Conservation (phyloP, 768 basidiomycete species). For the Gymnopilus junonius region DNA sequence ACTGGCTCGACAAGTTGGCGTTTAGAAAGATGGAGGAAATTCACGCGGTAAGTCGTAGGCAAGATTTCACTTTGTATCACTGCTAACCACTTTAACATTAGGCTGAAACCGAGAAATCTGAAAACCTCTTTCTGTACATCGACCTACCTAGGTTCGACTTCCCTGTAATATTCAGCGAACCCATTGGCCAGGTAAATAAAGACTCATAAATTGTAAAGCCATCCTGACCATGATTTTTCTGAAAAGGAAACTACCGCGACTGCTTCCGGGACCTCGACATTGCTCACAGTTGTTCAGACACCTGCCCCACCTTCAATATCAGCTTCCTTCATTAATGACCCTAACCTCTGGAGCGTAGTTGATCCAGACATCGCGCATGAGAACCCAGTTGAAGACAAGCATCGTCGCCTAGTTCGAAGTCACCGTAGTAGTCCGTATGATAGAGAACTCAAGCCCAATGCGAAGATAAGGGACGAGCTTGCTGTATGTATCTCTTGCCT, state of each 20-base stretch:
- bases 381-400: slow-evolving; percentile 98
- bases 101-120: slow-evolving; percentile 91
- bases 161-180: slow-evolving; percentile 94
- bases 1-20: slow-evolving; percentile 93
- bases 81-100: slow-evolving; percentile 33
- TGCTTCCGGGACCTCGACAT: slow-evolving; percentile 44
- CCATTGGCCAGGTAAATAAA: slow-evolving; percentile 48
- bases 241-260: slow-evolving; percentile 26
- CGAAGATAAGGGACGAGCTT: slow-evolving; percentile 92
- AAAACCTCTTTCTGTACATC: slow-evolving; percentile 94
- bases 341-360: slow-evolving; percentile 82
- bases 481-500: slow-evolving; percentile 54
- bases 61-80: background rate
- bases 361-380: slow-evolving; percentile 92
- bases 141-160: slow-evolving; percentile 97
- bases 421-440: slow-evolving; percentile 96
- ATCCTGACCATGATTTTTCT: background rate
- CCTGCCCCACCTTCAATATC: slow-evolving; percentile 50
- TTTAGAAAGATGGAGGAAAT: slow-evolving; percentile 96
- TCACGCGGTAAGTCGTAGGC: slow-evolving; percentile 67
- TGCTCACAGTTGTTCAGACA: slow-evolving; percentile 46
- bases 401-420: slow-evolving; percentile 90
- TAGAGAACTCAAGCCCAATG: slow-evolving; percentile 94
- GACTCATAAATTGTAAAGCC: background rate
- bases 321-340: slow-evolving; percentile 61